These are phyloP conservation scores for Prunus padus DNA, from an alignment of 306 rosid species.

Conservation along the genomic window DNA sequence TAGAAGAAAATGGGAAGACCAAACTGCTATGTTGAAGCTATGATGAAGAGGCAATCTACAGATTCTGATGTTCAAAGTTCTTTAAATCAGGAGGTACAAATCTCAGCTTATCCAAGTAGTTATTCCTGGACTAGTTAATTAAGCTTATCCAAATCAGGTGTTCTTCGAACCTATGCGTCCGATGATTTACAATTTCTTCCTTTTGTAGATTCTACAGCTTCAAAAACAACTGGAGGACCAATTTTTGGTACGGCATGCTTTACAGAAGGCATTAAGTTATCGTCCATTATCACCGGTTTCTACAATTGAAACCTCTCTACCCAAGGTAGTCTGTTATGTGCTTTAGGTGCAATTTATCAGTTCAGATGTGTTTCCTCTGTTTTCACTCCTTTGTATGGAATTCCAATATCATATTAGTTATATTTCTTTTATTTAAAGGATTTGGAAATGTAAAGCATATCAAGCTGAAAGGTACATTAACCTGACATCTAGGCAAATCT, in stretches of 20 bases:
- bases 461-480: background rate
- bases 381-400: background rate
- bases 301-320: constrained; percentile 50
- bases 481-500: too few species aligned
- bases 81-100: constrained; percentile 69
- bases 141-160: background rate
- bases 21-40: constrained; percentile 47
- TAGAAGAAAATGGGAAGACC: constrained; percentile 40
- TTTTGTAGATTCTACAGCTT: constrained; percentile 68
- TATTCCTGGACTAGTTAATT: background rate
- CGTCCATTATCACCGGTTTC: constrained; percentile 54
- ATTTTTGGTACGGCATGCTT: constrained; percentile 48
- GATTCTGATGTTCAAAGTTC: constrained; percentile 54
- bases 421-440: background rate
- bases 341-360: background rate
- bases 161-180: constrained; percentile 6
- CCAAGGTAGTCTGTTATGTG: constrained; percentile 54
- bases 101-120: constrained; percentile 9
- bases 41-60: constrained; percentile 45
- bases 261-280: constrained; percentile 63
- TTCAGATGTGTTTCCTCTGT: background rate
- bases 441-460: background rate
- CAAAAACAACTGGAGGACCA: constrained; percentile 71
- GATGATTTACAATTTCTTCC: constrained; percentile 23
- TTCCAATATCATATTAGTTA: background rate